Evolutionary conservation across 768 basidiomycete genomes (phyloP), one percentile per base, ranked within the genome.

Genomic region (Suillus paluster): DNA sequence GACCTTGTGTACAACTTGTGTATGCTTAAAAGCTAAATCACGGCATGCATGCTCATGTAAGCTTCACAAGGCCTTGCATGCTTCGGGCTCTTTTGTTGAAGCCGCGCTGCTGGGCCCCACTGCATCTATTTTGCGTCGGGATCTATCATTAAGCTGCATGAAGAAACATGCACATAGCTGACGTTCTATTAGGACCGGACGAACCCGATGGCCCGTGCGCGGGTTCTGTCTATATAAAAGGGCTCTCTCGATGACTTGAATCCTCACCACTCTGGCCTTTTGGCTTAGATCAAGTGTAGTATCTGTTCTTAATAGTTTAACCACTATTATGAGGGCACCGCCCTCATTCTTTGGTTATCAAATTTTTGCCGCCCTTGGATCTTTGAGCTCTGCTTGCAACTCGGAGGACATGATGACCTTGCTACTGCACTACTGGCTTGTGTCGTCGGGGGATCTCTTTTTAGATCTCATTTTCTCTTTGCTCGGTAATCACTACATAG

Each of bases 271-370:
- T 91, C 89, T 90, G 89, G 89, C 88, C 90, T 91, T 89, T 91
- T 92, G 90, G 91, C 91, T 92, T 92, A 91, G 91, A 92, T 92
- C 90, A 92, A 92, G 91, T 92, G 91, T 92, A 92, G 91, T 92
- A 93, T 92, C 90, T 93, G 91, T 92, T 91, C 89, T 91, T 90
- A 87, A 86, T 86, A 86, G 85, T 86, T 86, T 86, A 86, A 87
- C 79, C 78, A 78, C 80, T 80, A 79, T 80, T 80, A 81, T 79
- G 76, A 70, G 67, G 73, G 76, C 79, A 80, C 76, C 76, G 79
- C 77, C 68, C 72, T 71, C 73, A 74, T 78, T 80, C 77, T 64
- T 72, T 81, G 79, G 80, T 82, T 81, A 81, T 80, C 78, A 80
- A 74, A 81, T 81, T 82, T 81, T 81, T 81, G 80, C 75, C 78